phyloP scores from a whole-genome alignment of 2,329 filamentous ascomycete genomes.

The Didymella pinodella region DNA sequence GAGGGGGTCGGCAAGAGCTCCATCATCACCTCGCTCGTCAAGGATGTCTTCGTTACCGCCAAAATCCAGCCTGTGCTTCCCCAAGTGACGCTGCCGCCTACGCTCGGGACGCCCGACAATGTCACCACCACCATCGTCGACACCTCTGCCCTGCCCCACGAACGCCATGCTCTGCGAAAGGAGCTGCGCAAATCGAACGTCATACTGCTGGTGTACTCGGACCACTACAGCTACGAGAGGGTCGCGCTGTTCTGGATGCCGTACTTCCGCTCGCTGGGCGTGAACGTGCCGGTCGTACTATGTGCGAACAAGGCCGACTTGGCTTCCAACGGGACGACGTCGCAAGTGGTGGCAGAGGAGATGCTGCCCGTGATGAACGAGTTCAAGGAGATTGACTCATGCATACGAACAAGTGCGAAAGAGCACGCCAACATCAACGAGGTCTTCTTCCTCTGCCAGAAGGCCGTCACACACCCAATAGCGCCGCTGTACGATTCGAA shows the following conservation, averaged over 20 bases:
- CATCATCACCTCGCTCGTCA: slow-evolving; percentile 91
- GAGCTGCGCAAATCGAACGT: slow-evolving; percentile 98
- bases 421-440: slow-evolving; percentile 93
- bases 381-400: slow-evolving; percentile 98
- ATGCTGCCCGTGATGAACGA: slow-evolving; percentile 98
- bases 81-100: slow-evolving; percentile 92
- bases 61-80: slow-evolving; percentile 96
- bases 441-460: slow-evolving; percentile 97
- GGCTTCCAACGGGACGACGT: slow-evolving; percentile 73
- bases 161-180: slow-evolving; percentile 86
- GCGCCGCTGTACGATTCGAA: slow-evolving; percentile 97
- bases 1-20: slow-evolving; percentile 68
- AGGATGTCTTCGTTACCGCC: slow-evolving; percentile 93
- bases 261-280: slow-evolving; percentile 95
- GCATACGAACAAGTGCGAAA: slow-evolving; percentile 90
- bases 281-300: slow-evolving; percentile 95
- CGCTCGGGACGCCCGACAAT: slow-evolving; percentile 92
- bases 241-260: slow-evolving; percentile 99
- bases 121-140: slow-evolving; percentile 98
- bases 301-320: slow-evolving; percentile 98
- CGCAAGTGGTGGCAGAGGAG: slow-evolving; percentile 92
- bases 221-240: slow-evolving; percentile 98
- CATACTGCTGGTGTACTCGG: slow-evolving; percentile 94
- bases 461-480: slow-evolving; percentile 96
- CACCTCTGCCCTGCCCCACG: slow-evolving; percentile 92